Evolutionary conservation across 768 basidiomycete species (phyloP).

Genomic region (Boletellus ananiceps): DNA sequence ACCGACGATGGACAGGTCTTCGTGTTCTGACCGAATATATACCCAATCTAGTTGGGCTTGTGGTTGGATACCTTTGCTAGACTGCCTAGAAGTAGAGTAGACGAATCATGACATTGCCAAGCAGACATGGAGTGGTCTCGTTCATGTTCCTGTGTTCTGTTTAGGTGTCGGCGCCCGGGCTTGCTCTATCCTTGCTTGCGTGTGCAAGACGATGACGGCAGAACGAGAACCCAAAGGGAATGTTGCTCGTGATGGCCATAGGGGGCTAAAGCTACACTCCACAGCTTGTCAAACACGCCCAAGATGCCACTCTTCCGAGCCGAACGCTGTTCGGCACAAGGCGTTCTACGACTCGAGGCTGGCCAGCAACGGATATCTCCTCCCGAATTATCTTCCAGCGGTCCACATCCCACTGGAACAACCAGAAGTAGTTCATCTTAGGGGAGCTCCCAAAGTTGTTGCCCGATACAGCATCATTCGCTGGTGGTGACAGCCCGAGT

Average conservation of each 20-base stretch:
- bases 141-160: slow-evolving; percentile 37
- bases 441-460: slow-evolving; percentile 39
- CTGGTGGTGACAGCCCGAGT: slow-evolving; percentile 42
- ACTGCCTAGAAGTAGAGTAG: slow-evolving; percentile 4
- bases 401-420: slow-evolving; percentile 38
- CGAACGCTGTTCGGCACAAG: slow-evolving; percentile 35
- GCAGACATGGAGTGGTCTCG: slow-evolving; percentile 15
- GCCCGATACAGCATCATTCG: slow-evolving; percentile 43
- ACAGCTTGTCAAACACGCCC: slow-evolving; percentile 38
- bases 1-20: slow-evolving; percentile 33
- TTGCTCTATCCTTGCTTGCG: slow-evolving; percentile 34
- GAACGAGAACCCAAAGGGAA: slow-evolving; percentile 40
- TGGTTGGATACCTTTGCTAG: background rate
- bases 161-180: slow-evolving; percentile 40
- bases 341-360: slow-evolving; percentile 43
- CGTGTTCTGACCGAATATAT: slow-evolving; percentile 31
- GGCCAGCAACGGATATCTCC: slow-evolving; percentile 36
- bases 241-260: slow-evolving; percentile 39
- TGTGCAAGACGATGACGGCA: background rate
- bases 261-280: slow-evolving; percentile 36
- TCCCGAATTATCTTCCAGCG: slow-evolving; percentile 39
- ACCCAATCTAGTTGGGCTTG: background rate
- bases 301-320: slow-evolving; percentile 33
- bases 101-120: background rate
- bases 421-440: slow-evolving; percentile 34